A percentile compares a stretch with the other conserved stretches of the same genome.
Conservation (phyloP, 768 basidiomycete species). For the Lentinula raphanica region DNA sequence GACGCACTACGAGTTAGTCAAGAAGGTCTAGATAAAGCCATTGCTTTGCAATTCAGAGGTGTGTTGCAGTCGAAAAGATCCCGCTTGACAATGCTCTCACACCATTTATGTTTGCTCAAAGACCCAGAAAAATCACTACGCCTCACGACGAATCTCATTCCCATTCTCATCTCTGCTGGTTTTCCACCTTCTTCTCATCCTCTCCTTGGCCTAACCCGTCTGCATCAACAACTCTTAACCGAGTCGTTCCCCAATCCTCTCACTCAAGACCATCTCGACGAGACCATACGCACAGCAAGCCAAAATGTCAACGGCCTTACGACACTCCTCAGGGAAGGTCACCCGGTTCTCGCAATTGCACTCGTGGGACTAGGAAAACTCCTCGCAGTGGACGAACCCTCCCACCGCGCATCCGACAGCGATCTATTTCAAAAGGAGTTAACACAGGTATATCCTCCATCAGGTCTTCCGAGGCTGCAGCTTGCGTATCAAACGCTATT, state of each 20-base stretch:
- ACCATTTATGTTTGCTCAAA: constrained; percentile 19
- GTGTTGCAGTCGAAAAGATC: constrained; percentile 8
- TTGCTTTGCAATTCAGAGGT: constrained; percentile 57
- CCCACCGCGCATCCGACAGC: constrained; percentile 26
- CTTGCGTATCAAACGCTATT: constrained; percentile 62
- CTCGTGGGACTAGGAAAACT: constrained; percentile 79
- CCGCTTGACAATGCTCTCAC: not conserved
- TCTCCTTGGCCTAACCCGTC: constrained; percentile 66
- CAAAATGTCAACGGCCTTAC: constrained; percentile 49
- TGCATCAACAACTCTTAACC: constrained; percentile 66
- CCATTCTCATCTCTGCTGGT: constrained; percentile 53
- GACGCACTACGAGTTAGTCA: constrained; percentile 67
- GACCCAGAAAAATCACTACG: constrained; percentile 55
- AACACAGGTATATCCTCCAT: constrained; percentile 51
- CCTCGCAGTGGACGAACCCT: constrained; percentile 71
- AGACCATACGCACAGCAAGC: constrained; percentile 53
- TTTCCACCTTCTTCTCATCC: constrained; percentile 71
- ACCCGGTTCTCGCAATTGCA: constrained; percentile 73
- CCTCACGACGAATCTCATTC: constrained; percentile 60
- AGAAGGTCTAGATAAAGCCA: constrained; percentile 73
- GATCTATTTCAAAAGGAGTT: constrained; percentile 9
- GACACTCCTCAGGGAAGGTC: constrained; percentile 52
- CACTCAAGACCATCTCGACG: constrained; percentile 54
- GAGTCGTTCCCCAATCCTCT: constrained; percentile 34
- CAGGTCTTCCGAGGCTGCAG: constrained; percentile 56